Base-by-base conservation (phyloP, 208 protist species). In the Leishmania turanica region DNA sequence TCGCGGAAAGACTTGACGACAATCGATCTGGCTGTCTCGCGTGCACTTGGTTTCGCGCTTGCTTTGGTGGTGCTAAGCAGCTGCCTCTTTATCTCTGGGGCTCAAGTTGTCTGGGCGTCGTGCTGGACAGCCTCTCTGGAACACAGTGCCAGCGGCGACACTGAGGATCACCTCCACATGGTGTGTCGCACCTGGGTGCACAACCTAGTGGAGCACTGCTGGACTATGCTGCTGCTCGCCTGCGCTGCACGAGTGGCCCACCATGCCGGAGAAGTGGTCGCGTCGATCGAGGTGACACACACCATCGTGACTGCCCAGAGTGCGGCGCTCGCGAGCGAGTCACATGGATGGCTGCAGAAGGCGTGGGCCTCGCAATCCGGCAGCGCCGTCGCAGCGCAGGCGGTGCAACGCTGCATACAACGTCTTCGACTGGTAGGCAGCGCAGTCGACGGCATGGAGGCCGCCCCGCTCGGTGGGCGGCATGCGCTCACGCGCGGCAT, bases 291-390 rank as follows among this genome's bases (percentile, higher is more conserved):
- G 17, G 11, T 78, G 27, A 7, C 56, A 40, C 64, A 58, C 19
- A 13, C 27, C 6, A 27, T 80, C 1, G 40, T 70, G 11, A 13
- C 17, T 4, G 47, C 34, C 8, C 74, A 84, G 45, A 56, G 40
- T 56, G 69, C 81, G 7, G 75, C 54, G n/a, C n/a, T 79, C 42
- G 31, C 58, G 1, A 37, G 40, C 3, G 65, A 45, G n/a, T 71
- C 75, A 45, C 1, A 65, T 24, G 70, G 54, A 21, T 84, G 81
- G 81, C 31, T 84, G 19, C 73, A 71, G 56, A 70, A 54, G 9
- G 81, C 81, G n/a, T 84, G 81, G 81, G 75, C 81, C 31, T 31
- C 62, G 81, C 74, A 64, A 51, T 51, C 1, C 56, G 47, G 74
- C 65, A 80, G 34, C 56, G 49, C 31, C 27, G 75, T 80, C 15